Evolutionary conservation across 1,139 yeast genomes (phyloP), one percentile per base, ranked within the genome.

Genomic region (Yamadazyma epiphylla): DNA sequence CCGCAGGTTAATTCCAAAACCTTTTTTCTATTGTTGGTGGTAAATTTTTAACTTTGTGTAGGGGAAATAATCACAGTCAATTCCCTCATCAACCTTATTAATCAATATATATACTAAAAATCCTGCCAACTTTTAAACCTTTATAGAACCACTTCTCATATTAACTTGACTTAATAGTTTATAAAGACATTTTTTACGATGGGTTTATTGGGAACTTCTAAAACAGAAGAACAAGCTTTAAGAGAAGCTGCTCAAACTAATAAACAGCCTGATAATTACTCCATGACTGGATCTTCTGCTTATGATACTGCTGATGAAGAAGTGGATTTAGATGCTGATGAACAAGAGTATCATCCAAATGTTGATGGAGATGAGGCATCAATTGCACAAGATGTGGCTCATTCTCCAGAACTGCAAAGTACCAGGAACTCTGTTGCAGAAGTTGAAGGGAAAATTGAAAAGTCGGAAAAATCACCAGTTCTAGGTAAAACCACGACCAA

Each of bases 251-350:
- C 59, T 15, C 33, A 31, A 5, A 31, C 20, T 35, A 32, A 13
- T n/a, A 32, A 42, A 24, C 39, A 37, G 14, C 43, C 53, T 1
- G 33, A 38, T 26, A 29, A 41, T 20, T 36, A 41, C 4, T 50
- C 57, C 3, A 35, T 43, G 9, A 43, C 49, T 2, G 46, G 36
- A 11, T 39, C 49, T 10, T 51, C 58, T 7, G 59, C 58, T 4
- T 64, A 62, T 39, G 63, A 58, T 23, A 64, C 70, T 2, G 70
- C 70, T 5, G 63, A 57, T 13, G 68, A 59, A 32, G 20, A 17
- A 7, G 7, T 17, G 20, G 42, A 24, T 9, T 22, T 26, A n/a
- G 36, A 27, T 11, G 39, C 35, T 13, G 32, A 26, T 4, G 31
- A 21, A 8, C 15, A 11, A 4, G 29, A 9, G 3, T 15, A n/a